Evolutionary conservation across 345 rosid genomes (phyloP), one percentile per base, ranked within the genome.

Genomic region (Noccaea caerulescens): DNA sequence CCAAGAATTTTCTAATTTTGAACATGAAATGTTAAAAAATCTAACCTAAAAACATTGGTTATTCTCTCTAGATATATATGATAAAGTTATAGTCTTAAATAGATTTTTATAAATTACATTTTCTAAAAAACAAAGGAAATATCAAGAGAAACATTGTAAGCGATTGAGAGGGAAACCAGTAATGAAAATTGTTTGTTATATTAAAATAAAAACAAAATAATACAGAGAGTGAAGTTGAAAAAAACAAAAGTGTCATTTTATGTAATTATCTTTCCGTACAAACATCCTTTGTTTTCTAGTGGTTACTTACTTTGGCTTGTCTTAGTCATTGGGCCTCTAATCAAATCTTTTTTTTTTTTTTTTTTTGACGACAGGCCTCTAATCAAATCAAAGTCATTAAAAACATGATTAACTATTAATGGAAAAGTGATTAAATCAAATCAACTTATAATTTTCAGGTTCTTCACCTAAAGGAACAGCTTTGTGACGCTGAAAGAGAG

Each of bases 391-490:
- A 32, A 39, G 6, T 45, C 63, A 18, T 25, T 27, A 27, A 60
- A 44, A 67, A 74, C 57, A 59, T 60, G 44, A 60, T 52, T 68
- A 44, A 42, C 73, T 67, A 47, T 63, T 18, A 63, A 63, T 63
- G 34, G 64, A 12, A 43, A 53, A 6, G 32, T 60, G 23, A 56
- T 64, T 56, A 56, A 57, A 37, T 12, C 43, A 60, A 61, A 63
- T 34, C 55, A 63, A 53, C 45, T 57, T 37, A 57, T 37, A 8
- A 20, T 42, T 42, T 42, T 32, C 76, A 92, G 98, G 84, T 89
- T 37, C 8, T 82, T 37, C 80, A 79, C 54, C 84, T 92, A 34
- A 89, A 82, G 9, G 88, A 86, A 23, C 81, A 82, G 1, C 85
- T 85, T 0, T 23, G 27, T 0, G 89, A 81, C 4, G 80, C 92